Conservation (phyloP, 2,329 filamentous ascomycete genomes). For the Hysterium pulicare region DNA sequence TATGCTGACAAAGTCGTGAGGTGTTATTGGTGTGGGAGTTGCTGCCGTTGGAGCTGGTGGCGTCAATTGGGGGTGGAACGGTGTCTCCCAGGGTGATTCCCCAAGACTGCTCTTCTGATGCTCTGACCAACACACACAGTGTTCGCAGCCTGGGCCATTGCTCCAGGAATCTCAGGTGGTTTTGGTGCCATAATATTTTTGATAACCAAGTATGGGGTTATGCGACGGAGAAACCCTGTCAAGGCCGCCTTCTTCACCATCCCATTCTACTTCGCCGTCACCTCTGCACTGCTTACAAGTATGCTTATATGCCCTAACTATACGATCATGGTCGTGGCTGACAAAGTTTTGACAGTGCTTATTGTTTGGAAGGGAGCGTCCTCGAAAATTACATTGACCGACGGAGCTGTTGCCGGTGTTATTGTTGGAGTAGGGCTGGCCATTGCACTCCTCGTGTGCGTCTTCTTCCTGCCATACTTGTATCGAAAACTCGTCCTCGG, state of each 20-base stretch:
- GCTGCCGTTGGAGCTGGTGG: constrained; percentile 52
- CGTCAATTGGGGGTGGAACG: constrained; percentile 56
- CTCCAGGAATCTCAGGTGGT: constrained; percentile 52
- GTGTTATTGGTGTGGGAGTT: constrained; percentile 44
- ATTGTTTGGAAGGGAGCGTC: constrained; percentile 47
- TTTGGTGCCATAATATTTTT: constrained; percentile 57
- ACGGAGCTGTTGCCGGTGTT: constrained; percentile 50
- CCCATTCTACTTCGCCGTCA: constrained; percentile 57
- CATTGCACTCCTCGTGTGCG: constrained; percentile 47
- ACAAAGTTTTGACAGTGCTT: constrained; percentile 19
- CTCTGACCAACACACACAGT: neutral
- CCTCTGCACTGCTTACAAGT: constrained; percentile 51
- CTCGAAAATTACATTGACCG: constrained; percentile 46
- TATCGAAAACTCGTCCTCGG: constrained; percentile 58
- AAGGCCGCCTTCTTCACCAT: constrained; percentile 52
- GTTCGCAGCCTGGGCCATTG: constrained; percentile 60
- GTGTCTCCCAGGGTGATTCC: constrained; percentile 49
- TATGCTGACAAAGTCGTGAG: constrained; percentile 32
- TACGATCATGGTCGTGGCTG: constrained; percentile 24
- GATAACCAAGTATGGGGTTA: constrained; percentile 56
- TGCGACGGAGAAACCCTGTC: constrained; percentile 53
- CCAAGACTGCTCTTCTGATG: too few species aligned
- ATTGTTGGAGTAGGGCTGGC: constrained; percentile 53
- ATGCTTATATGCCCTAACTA: constrained; percentile 38
- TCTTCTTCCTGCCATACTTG: constrained; percentile 60